These are phyloP conservation scores for Alternaria tenuissima DNA, from an alignment of 2,329 filamentous ascomycete genomes.

Conservation along the genomic window DNA sequence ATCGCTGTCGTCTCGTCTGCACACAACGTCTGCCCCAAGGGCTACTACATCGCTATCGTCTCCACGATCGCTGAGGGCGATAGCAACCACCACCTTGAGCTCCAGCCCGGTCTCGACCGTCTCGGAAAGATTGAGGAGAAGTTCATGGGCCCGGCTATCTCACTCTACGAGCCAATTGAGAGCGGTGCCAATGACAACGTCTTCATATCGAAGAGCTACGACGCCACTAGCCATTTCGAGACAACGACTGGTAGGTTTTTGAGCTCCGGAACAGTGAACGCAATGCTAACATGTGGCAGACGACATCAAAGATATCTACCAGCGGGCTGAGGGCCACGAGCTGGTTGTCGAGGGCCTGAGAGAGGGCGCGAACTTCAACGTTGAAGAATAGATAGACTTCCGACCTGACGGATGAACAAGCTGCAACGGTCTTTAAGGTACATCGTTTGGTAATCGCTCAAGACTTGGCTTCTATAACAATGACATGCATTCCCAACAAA, in stretches of 20 bases:
- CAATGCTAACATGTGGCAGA: slow-evolving; percentile 63
- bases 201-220: slow-evolving; percentile 98
- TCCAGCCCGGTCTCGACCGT: slow-evolving; percentile 89
- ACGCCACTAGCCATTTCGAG: slow-evolving; percentile 97
- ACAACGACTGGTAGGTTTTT: slow-evolving; percentile 70
- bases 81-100: slow-evolving; percentile 94
- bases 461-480: slow-evolving; percentile 17
- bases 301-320: slow-evolving; percentile 94
- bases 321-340: slow-evolving; percentile 81
- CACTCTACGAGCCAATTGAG: slow-evolving; percentile 89
- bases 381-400: slow-evolving; percentile 56
- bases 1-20: slow-evolving; percentile 93
- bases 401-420: slow-evolving; percentile 11
- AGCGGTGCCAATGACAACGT: slow-evolving; percentile 87
- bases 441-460: slow-evolving; percentile 9
- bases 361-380: slow-evolving; percentile 76
- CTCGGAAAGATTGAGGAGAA: slow-evolving; percentile 95
- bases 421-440: slow-evolving; percentile 23
- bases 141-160: slow-evolving; percentile 93
- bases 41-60: slow-evolving; percentile 98
- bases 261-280: background rate
- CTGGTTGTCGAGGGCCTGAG: slow-evolving; percentile 87
- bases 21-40: slow-evolving; percentile 98
- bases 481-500: slow-evolving; percentile 13
- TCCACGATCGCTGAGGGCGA: slow-evolving; percentile 93